Base-by-base conservation (phyloP, 2,329 filamentous ascomycete genomes). In the Zymoseptoria pseudotritici region DNA sequence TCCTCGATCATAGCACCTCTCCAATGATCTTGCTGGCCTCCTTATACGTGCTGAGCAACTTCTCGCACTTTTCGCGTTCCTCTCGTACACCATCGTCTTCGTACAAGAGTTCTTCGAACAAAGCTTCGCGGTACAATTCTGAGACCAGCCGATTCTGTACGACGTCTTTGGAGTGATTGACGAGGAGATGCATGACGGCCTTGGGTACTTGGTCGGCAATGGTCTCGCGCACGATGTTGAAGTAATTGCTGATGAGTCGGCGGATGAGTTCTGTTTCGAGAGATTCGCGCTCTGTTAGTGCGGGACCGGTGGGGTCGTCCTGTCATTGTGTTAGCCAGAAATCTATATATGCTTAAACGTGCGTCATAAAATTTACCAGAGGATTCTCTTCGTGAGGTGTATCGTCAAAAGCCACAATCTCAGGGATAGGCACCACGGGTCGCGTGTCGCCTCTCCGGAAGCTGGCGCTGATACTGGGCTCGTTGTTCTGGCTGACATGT, bases 181-280 rank as follows among this genome's bases (percentile, higher is more conserved):
- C 94, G 36, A 99, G 84, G 53, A 99, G 84, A 74, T 99, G 94
- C 94, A 99, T 99, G 68, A 99, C 89, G 4, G 94, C 94, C 79
- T 99, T 99, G 66, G 94, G 94, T 10, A 99, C 94, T 77, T 97
- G 93, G 73, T 99, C 94, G 52, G 93, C 93, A 69, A 97, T 96
- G n/a, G 91, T 93, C 77, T 99, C 94, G 64, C 94, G 90, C 53
- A 99, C 94, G 71, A 99, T 99, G 75, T 96, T 96, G 81, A 99
- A 99, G 80, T 99, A 99, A 1, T 92, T 97, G 31, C 90, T 96
- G 74, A 99, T 99, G 59, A 99, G 84, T 53, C 92, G 90, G 53
- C 93, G 89, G 73, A 99, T 99, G 50, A 99, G 86, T 76, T 99
- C 94, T 9, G 94, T 97, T 78, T 99, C 94, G 80, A 99, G 89